Base-by-base conservation (phyloP, 2,329 filamentous ascomycete genomes). In the Lecanosticta acicola region DNA sequence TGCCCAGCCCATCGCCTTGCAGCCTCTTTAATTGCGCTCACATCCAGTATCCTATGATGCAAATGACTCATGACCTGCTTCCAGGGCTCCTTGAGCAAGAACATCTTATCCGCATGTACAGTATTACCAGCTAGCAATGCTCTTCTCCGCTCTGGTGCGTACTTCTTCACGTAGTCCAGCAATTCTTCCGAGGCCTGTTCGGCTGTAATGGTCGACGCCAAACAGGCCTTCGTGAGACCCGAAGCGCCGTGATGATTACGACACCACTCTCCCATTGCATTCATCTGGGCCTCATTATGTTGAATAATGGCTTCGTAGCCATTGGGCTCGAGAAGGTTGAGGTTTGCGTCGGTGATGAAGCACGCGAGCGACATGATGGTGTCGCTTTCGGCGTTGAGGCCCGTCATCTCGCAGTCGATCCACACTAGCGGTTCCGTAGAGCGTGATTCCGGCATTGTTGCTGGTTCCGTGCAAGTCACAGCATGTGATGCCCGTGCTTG, bases 371-470 rank as follows among this genome's bases (percentile, higher is more conserved):
- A 54, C 53, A 56, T 51, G 34, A 58, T 58, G 21, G 42, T 54
- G 47, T 57, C 55, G n/a, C 42, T 51, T 11, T 46, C 44, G 5
- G 46, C 36, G 37, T 95, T 76, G 5, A 94, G 78, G 17, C 88
- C 88, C 24, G 88, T 97, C 93, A 98, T 98, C 88, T 85, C 81
- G 61, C 81, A 85, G 69, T 94, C 88, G 54, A 94, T 90, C 87
- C 88, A 94, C 52, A 94, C 85, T 32, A 94, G 69, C 7, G 85
- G 84, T 54, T 82, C 80, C 41, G 68, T 73, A 17, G 80, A 84
- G 35, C 66, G 63, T 49, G 69, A 69, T 53, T 69, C 68, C 2
- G 65, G 66, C 68, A 70, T 70, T 39, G 16, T 59, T 49, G 46
- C 19, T 13, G n/a, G 9, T 37, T 29, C 24, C n/a, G n/a, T n/a